These are phyloP conservation scores for Amauroascus niger DNA, from an alignment of 2,329 filamentous ascomycete species.

Conservation along the genomic window DNA sequence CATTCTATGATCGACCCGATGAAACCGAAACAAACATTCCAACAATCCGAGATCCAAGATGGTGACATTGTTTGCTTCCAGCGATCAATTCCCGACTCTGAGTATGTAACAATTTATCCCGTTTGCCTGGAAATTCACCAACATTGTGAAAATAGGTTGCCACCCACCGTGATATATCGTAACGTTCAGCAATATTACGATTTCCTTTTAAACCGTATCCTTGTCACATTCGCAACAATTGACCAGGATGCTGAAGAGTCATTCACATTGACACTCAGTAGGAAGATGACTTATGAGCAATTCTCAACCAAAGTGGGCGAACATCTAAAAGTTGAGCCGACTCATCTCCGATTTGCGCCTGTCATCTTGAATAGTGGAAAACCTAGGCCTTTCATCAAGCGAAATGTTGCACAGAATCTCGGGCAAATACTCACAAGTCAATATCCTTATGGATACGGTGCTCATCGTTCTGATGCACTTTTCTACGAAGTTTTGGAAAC, in stretches of 20 bases:
- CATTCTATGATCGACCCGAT: conserved; percentile 92
- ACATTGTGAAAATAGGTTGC: conserved; percentile 21
- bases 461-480: conserved; percentile 64
- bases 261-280: conserved; percentile 71
- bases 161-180: conserved; percentile 41
- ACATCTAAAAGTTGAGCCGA: conserved; percentile 64
- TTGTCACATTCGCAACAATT: conserved; percentile 65
- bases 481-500: conserved; percentile 94
- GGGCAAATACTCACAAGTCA: conserved; percentile 67
- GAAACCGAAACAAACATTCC: conserved; percentile 81
- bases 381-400: conserved; percentile 68
- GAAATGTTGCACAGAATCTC: conserved; percentile 60
- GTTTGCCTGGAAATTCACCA: neutral
- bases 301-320: conserved; percentile 75
- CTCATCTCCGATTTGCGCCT: conserved; percentile 84
- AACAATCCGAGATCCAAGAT: conserved; percentile 88
- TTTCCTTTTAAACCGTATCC: conserved; percentile 75
- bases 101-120: conserved; percentile 16
- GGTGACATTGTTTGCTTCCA: conserved; percentile 97
- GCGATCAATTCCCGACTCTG: conserved; percentile 43
- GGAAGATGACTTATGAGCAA: conserved; percentile 82
- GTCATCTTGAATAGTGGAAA: conserved; percentile 68
- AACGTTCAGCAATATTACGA: conserved; percentile 87
- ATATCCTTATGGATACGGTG: conserved; percentile 60
- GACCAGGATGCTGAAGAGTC: conserved; percentile 45